A percentile compares a stretch with the other conserved stretches of the same genome.
These are phyloP conservation scores for Chenopodium berlandieri DNA, from an alignment of 148 eudicot species.

Conservation along the genomic window DNA sequence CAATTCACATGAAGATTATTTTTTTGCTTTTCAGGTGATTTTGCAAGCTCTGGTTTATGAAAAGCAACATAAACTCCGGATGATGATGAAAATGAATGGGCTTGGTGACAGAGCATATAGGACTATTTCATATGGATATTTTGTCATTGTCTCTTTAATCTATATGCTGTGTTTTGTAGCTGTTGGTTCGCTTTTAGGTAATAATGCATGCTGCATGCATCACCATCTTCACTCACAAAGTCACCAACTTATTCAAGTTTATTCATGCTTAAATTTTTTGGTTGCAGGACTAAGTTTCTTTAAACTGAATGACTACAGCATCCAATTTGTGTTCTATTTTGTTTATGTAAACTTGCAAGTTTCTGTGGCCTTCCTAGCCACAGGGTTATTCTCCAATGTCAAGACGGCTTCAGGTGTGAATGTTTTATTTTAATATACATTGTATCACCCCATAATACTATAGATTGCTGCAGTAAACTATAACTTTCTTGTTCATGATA, in stretches of 20 bases:
- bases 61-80: constrained; percentile 73
- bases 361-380: constrained; percentile 60
- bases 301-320: constrained; percentile 59
- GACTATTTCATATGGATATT: constrained; percentile 79
- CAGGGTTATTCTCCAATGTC: constrained; percentile 58
- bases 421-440: neutral
- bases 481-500: neutral
- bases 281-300: constrained; percentile 66
- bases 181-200: constrained; percentile 76
- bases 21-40: constrained; percentile 50
- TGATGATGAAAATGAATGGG: constrained; percentile 99
- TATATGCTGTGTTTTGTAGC: constrained; percentile 76
- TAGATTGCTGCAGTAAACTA: too few species aligned
- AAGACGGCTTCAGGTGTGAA: constrained; percentile 76
- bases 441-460: neutral
- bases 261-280: neutral
- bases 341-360: constrained; percentile 79
- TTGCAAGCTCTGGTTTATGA: constrained; percentile 76
- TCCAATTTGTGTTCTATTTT: constrained; percentile 76
- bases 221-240: neutral
- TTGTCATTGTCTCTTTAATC: constrained; percentile 50
- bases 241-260: neutral
- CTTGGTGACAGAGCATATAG: constrained; percentile 89
- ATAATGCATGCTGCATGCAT: constrained; percentile 4
- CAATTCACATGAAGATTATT: neutral